Evolutionary conservation across 1,284 basidiomycete genomes (phyloP), one percentile per base, ranked within the genome.

Genomic region (Ceratobasidium sp.): DNA sequence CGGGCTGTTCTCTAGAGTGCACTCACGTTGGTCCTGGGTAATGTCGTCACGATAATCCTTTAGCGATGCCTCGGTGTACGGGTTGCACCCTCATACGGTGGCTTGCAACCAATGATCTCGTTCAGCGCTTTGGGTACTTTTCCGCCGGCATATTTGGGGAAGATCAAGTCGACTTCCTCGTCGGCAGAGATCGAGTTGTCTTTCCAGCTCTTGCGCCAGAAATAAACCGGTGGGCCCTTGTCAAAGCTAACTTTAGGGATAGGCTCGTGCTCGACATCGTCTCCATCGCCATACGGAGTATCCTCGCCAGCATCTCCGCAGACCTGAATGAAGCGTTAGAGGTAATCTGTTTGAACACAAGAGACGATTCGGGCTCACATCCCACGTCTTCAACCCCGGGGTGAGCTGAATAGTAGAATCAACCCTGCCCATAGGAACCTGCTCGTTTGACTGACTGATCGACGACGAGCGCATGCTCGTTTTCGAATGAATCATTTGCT

Each of bases 201-300:
- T 16, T 38, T 4, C 20, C 23, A 70, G 18, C 35, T 70, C n/a
- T 70, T 35, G 16, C 68, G 50, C 68, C 68, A 70, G 54, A 70
- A 70, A 30, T 57, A 70, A 6, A 46, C 68, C 10, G 52, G 68
- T 44, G 35, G 20, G 6, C 33, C 10, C 16, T 57, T n/a, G 33
- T 70, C 68, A 14, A 70, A 57, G 50, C 12, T n/a, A 8, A 70
- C 68, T 23, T 57, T 33, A 18, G 68, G 68, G 35, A 70, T 59
- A 3, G 10, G 30, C 1, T 18, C 23, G 52, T 70, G 68, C 1
- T 33, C 30, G 1, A 70, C 46, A n/a, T 70, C 68, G 35, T 70
- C 68, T 20, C 68, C 68, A 1, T 35, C 35, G 14, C 68, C 66
- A 35, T 30, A 30, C 12, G 30, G 59, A 3, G 59, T 54, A 5